These are phyloP conservation scores for Rhizomucor pusillus DNA, from an alignment of 371 early-diverging fungal genomes.

Conservation along the genomic window DNA sequence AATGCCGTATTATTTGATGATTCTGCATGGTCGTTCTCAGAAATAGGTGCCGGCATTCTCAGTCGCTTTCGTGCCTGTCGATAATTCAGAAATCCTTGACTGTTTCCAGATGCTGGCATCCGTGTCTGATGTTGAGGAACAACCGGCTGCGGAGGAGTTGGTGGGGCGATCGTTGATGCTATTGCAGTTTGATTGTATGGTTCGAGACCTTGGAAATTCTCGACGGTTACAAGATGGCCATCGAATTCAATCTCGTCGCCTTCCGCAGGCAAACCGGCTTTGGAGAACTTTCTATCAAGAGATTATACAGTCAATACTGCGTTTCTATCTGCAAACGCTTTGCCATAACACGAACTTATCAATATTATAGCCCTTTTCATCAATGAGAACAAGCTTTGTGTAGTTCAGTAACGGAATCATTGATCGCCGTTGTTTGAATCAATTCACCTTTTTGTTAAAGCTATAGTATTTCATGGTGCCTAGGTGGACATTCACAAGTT, in stretches of 20 bases:
- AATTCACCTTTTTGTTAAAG: conserved; percentile 39
- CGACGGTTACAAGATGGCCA: conserved; percentile 53
- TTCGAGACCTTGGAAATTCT: conserved; percentile 21
- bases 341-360: conserved; percentile 25
- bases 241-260: conserved; percentile 69
- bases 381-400: conserved; percentile 36
- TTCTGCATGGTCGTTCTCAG: not conserved
- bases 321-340: not conserved
- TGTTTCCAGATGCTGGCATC: not conserved
- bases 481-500: not conserved
- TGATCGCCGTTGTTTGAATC: not conserved
- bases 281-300: conserved; percentile 40
- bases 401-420: not conserved
- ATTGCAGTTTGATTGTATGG: conserved; percentile 1
- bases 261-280: conserved; percentile 29
- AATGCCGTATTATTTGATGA: not conserved
- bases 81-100: not conserved
- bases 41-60: not conserved
- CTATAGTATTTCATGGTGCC: conserved; percentile 45
- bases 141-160: too few relatives aligned
- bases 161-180: not conserved
- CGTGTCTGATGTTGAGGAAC: not conserved
- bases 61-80: conserved; percentile 7
- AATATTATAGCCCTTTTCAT: conserved; percentile 49
- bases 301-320: not conserved